Conservation (phyloP, 2,329 filamentous ascomycete genomes). For the Monosporascus sp. region DNA sequence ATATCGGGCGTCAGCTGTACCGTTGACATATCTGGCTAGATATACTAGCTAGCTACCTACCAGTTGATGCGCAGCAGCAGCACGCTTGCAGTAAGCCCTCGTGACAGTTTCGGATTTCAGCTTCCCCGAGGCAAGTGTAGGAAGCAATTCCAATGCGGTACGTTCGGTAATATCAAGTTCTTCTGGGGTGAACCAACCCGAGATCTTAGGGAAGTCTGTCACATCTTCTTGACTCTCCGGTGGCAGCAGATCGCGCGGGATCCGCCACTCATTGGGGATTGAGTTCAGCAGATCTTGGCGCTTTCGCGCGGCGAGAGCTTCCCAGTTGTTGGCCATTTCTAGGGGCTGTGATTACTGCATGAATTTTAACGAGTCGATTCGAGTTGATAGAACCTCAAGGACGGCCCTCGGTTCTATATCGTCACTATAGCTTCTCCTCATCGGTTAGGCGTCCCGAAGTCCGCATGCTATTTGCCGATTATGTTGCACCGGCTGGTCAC, state of each 20-base stretch:
- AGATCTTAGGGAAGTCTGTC: slow-evolving; percentile 47
- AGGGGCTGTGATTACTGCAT: no score
- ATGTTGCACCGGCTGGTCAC: no score
- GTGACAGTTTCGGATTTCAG: slow-evolving; percentile 31
- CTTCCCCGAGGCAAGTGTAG: slow-evolving; percentile 30
- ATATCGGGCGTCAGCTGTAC: neutral
- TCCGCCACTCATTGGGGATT: slow-evolving; percentile 53
- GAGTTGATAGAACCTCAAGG: no score
- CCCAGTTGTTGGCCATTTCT: slow-evolving; percentile 30
- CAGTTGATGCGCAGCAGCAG: slow-evolving; percentile 32
- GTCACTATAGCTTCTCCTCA: no score
- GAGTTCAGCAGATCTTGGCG: slow-evolving; percentile 36
- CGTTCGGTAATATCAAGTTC: slow-evolving; percentile 33
- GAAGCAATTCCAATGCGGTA: slow-evolving; percentile 27
- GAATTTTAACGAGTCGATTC: neutral
- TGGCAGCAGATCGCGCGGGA: slow-evolving; percentile 48
- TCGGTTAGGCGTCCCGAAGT: no score
- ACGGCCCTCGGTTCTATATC: no score
- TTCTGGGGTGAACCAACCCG: slow-evolving; percentile 51
- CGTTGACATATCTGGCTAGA: neutral
- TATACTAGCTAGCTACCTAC: slow-evolving; percentile 10
- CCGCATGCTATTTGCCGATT: no score
- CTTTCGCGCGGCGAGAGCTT: slow-evolving; percentile 37
- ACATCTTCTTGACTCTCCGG: slow-evolving; percentile 49
- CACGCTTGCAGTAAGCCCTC: slow-evolving; percentile 33